Base-by-base conservation (phyloP, 768 basidiomycete genomes). In the Leccinum sublutescens region DNA sequence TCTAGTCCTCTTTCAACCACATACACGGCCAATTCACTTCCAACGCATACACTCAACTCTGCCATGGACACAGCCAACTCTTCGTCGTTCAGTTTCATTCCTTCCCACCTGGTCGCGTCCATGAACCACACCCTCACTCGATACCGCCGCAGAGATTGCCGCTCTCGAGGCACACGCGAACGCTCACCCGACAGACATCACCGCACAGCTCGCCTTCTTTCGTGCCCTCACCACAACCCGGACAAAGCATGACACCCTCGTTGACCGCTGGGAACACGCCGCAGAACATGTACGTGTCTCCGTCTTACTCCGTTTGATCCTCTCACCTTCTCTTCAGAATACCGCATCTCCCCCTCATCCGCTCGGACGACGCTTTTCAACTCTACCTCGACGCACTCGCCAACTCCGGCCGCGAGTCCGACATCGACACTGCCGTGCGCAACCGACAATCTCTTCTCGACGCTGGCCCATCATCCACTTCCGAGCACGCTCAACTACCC, bases 191-290 rank as follows among this genome's bases (percentile, higher is more conserved):
- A 76, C 86, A 62, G 85, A 92, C 74, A 73, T 89, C 21, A 63
- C 76, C 21, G 89, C 86, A 65, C 92, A 94, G 66, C 71, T 93
- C 57, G 78, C 83, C 3, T 75, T 93, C 14, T 88, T 85, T 69
- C 80, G 83, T 23, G 91, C 87, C 17, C 76, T 94, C 29, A 65
- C 82, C 21, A 82, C 83, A 0, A 88, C 88, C 1, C 82, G 84
- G 53, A 76, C 87, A 34, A 84, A 82, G 57, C 80, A 85, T 70
- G 86, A 91, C 59, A 76, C 89, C 23, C 75, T 93, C 57, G 84
- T 91, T 57, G 85, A 77, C 66, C 83, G 91, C 56, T 94, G 92
- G 91, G 91, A 94, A 69, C 80, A 86, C 64, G 85, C 87, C 81
- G 83, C 83, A 66, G 88, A 93, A 81, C 91, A 88, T 68, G 92